Evolutionary conservation across 2,329 filamentous ascomycete genomes (phyloP).

Genomic region (Drechslerella coelobrocha): DNA sequence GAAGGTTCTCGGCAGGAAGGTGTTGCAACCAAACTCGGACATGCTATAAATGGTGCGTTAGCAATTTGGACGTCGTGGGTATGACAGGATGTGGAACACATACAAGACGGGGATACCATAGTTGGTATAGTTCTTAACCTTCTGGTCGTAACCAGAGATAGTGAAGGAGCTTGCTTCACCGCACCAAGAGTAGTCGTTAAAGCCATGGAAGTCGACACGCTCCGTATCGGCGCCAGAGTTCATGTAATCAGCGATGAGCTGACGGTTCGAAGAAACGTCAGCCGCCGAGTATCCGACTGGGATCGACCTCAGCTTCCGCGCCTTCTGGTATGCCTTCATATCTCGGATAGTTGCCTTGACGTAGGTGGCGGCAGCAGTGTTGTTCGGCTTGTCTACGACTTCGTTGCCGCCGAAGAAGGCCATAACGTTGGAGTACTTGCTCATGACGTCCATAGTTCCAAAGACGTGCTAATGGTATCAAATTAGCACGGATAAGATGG

Average conservation of each 20-base stretch:
- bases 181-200: conserved; percentile 87
- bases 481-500: not conserved
- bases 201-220: conserved; percentile 83
- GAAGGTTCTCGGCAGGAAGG: conserved; percentile 76
- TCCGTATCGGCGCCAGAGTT: conserved; percentile 81
- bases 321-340: conserved; percentile 73
- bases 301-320: conserved; percentile 68
- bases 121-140: conserved; percentile 84
- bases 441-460: conserved; percentile 83
- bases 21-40: conserved; percentile 91
- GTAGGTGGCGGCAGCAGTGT: conserved; percentile 72
- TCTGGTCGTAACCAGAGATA: conserved; percentile 80
- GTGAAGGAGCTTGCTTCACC: conserved; percentile 71
- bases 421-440: conserved; percentile 82
- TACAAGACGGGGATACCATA: conserved; percentile 85
- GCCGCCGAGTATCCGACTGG: conserved; percentile 80
- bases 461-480: conserved; percentile 66
- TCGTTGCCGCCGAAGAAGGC: conserved; percentile 86
- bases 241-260: conserved; percentile 88
- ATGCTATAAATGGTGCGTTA: conserved; percentile 61
- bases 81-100: conserved; percentile 55
- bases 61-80: not conserved
- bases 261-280: conserved; percentile 83
- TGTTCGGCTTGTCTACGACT: conserved; percentile 74
- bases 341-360: conserved; percentile 81